Base-by-base conservation (phyloP, 116 monocot genomes). In the Iris pallida region DNA sequence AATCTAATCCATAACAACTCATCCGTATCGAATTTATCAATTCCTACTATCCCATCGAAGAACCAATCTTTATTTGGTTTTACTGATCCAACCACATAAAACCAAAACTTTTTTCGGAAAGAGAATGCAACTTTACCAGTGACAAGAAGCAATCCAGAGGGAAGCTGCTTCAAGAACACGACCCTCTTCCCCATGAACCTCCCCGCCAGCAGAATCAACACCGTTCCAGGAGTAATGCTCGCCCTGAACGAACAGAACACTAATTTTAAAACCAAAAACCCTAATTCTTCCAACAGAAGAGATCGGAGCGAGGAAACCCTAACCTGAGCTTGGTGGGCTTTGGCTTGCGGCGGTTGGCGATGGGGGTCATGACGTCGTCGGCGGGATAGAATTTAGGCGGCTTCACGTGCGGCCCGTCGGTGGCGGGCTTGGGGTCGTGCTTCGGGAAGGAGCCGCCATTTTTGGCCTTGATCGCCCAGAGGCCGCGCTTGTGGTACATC, bases 131-230 rank as follows among this genome's bases (percentile, higher is more conserved):
- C 30, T 30, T 80, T 46, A 89, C 85, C 82, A 17, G 82, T 89
- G 5, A 89, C 69, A 4, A 89, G 85, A 59, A 89, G 89, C 71
- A 89, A 72, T 16, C 89, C 85, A 17, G 89, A 89, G n/a, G 89
- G 70, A n/a, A 89, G 75, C 66, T 85, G 89, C 70, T 85, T 89
- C 61, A 85, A 47, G 48, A 85, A 89, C 7, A 89, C 78, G 16
- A 85, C 77, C 64, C 85, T 85, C 69, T 82, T 89, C 18, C 85
- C 88, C 80, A 85, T 89, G 43, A 80, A 89, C 66, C 89, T 80
- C 60, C 89, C 89, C 0, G 80, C 82, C 41, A 85, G 74, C 4
- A 89, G 71, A 42, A 89, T 89, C 76, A 84, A 15, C 20, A 88
- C 77, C 1, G 82, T 79, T 11, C 88, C 88, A 0, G 88, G 88